Evolutionary conservation across 495 filamentous ascomycete species (phyloP).

Genomic region (Penicillium paxilli): DNA sequence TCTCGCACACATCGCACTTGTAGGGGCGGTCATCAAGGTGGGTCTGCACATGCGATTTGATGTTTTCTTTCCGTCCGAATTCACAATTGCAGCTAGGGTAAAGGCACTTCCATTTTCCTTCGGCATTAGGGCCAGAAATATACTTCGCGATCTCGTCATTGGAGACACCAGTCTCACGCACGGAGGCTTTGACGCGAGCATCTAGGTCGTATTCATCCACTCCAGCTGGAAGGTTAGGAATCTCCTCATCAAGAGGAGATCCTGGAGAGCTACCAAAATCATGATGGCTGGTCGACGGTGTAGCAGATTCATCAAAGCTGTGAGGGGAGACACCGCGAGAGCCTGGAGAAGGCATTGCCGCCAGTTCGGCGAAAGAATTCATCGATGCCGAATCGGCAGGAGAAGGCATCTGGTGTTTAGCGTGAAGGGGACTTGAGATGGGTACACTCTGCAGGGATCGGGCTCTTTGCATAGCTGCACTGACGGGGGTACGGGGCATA

Average conservation of each 20-base stretch:
- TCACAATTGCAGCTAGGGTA: constrained; percentile 78
- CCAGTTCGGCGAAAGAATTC: constrained; percentile 46
- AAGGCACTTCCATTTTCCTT: constrained; percentile 81
- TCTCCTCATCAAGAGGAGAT: constrained; percentile 33
- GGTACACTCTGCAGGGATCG: constrained; percentile 47
- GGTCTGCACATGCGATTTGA: constrained; percentile 95
- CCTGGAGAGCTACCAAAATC: constrained; percentile 7
- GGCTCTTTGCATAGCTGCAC: constrained; percentile 47
- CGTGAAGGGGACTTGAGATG: constrained; percentile 32
- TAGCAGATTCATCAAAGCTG: constrained; percentile 30
- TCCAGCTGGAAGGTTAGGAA: constrained; percentile 36
- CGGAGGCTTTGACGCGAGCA: constrained; percentile 48
- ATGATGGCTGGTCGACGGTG: constrained; percentile 21
- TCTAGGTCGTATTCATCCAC: constrained; percentile 50
- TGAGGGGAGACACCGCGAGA: constrained; percentile 23
- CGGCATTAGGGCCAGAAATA: constrained; percentile 76
- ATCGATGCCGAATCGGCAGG: constrained; percentile 51
- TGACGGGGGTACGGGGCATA: constrained; percentile 35
- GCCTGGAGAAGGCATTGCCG: constrained; percentile 43
- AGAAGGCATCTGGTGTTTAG: constrained; percentile 47
- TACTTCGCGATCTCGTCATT: constrained; percentile 82
- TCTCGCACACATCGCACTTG: constrained; percentile 82
- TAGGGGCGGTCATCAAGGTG: constrained; percentile 95
- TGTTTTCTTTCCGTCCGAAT: constrained; percentile 95
- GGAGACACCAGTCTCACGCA: constrained; percentile 76